Evolutionary conservation across 208 protist species (phyloP).

Genomic region (Leishmania arabica): DNA sequence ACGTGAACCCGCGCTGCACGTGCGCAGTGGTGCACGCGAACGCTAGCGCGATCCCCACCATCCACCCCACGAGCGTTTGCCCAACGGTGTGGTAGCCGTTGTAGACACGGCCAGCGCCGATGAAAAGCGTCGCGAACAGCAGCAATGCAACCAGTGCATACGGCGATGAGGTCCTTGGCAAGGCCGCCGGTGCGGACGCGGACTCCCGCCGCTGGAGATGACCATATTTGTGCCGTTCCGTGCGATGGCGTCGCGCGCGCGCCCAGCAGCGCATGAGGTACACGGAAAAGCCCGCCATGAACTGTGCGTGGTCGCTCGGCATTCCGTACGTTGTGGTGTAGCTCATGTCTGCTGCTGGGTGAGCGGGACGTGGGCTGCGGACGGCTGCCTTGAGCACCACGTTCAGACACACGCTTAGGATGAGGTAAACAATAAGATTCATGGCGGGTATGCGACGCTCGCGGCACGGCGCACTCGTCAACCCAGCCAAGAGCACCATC

Average conservation of each 20-base stretch:
- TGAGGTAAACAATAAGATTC: slow-evolving; percentile 55
- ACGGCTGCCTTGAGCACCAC: slow-evolving; percentile 44
- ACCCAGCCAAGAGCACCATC: slow-evolving; percentile 61
- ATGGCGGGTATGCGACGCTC: slow-evolving; percentile 46
- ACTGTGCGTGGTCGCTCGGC: slow-evolving; percentile 83
- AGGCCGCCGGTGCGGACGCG: background rate
- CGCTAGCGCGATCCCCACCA: slow-evolving; percentile 43
- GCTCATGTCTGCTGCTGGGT: slow-evolving; percentile 36
- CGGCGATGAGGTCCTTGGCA: background rate
- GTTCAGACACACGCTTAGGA: slow-evolving; percentile 53
- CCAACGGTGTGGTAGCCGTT: slow-evolving; percentile 71
- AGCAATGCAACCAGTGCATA: slow-evolving; percentile 30
- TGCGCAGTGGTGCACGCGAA: slow-evolving; percentile 32
- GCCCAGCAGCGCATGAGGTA: slow-evolving; percentile 43
- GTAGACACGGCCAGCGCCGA: slow-evolving; percentile 68
- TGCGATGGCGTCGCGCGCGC: background rate
- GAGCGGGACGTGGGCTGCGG: slow-evolving; percentile 42
- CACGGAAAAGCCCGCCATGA: slow-evolving; percentile 69
- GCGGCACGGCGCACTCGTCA: slow-evolving; percentile 52
- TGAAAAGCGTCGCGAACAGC: slow-evolving; percentile 36
- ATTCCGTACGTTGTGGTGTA: slow-evolving; percentile 70
- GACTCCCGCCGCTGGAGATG: background rate
- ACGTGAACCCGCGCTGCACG: slow-evolving; percentile 35
- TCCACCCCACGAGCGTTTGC: slow-evolving; percentile 60
- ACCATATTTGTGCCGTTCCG: background rate